Evolutionary conservation across 306 rosid species (phyloP).

Genomic region (Sindora glabra): DNA sequence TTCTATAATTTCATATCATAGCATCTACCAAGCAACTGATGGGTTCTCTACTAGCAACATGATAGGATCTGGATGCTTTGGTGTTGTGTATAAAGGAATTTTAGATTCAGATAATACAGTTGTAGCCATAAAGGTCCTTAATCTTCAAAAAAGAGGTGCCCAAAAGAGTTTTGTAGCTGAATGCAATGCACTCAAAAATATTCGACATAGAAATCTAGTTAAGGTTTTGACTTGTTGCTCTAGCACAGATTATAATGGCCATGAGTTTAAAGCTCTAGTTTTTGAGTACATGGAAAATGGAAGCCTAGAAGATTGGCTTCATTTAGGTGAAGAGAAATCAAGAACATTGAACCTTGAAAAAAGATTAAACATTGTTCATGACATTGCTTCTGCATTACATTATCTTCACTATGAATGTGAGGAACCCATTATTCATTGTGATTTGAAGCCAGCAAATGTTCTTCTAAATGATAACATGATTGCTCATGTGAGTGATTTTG

Average conservation of each 20-base stretch:
- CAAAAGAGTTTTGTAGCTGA: slow-evolving; percentile 16
- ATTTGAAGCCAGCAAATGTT: not conserved
- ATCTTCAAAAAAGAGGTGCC: slow-evolving; percentile 4
- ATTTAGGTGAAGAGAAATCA: not conserved
- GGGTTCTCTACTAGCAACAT: not conserved
- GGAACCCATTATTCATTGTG: not conserved
- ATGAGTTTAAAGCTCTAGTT: not conserved
- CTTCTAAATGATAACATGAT: not conserved
- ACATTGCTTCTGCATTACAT: not conserved
- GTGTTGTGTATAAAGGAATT: slow-evolving; percentile 7
- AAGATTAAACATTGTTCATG: not conserved
- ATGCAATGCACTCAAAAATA: slow-evolving; percentile 12
- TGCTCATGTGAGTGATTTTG: slow-evolving; percentile 5
- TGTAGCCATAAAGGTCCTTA: slow-evolving; percentile 17
- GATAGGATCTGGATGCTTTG: slow-evolving; percentile 14
- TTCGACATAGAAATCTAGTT: slow-evolving; percentile 13
- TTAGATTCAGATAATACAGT: not conserved
- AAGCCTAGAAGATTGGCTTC: too few species aligned
- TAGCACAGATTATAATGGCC: not conserved
- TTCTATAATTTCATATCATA: not conserved
- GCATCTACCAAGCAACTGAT: not conserved
- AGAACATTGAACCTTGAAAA: not conserved
- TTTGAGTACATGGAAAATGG: too few species aligned
- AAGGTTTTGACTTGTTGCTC: slow-evolving; percentile 21
- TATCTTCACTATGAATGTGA: not conserved